A percentile compares a stretch with the other conserved stretches of the same genome.
These are phyloP conservation scores for Psilocybe tampanensis DNA, from an alignment of 768 basidiomycete genomes.

Conservation along the genomic window DNA sequence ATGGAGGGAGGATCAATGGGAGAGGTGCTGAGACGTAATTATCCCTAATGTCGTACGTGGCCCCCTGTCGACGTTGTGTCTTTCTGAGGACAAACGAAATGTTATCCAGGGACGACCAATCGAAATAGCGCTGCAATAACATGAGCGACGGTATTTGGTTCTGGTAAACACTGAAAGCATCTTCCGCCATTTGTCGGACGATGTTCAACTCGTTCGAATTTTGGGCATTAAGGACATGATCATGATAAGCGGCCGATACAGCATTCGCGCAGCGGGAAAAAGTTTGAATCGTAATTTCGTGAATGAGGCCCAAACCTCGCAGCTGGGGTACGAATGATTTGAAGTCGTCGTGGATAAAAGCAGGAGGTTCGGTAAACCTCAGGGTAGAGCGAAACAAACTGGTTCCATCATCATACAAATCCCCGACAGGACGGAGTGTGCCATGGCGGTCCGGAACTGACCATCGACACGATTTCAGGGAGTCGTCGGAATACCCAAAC, in stretches of 20 bases:
- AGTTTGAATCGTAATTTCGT: conserved; percentile 1
- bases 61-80: conserved; percentile 7
- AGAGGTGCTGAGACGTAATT: conserved; percentile 4
- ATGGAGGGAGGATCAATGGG: conserved; percentile 15
- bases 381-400: conserved; percentile 6
- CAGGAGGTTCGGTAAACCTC: not conserved
- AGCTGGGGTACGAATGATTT: not conserved
- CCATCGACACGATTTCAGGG: not conserved
- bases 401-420: conserved; percentile 14
- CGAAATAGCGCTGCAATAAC: not conserved
- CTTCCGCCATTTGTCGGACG: not conserved
- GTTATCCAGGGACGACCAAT: conserved; percentile 24
- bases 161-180: conserved; percentile 6
- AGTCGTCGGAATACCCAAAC: not conserved
- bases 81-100: conserved; percentile 41
- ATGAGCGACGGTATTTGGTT: conserved; percentile 5
- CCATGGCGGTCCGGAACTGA: conserved; percentile 9
- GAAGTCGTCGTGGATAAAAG: conserved; percentile 9
- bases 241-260: not conserved
- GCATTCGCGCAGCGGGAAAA: conserved; percentile 10
- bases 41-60: conserved; percentile 8
- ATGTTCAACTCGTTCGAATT: not conserved
- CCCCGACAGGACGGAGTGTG: not conserved
- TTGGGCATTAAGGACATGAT: not conserved
- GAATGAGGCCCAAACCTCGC: conserved; percentile 5